Base-by-base conservation (phyloP, 176 grass and related monocot genomes). In the Chrysopogon serrulatus region DNA sequence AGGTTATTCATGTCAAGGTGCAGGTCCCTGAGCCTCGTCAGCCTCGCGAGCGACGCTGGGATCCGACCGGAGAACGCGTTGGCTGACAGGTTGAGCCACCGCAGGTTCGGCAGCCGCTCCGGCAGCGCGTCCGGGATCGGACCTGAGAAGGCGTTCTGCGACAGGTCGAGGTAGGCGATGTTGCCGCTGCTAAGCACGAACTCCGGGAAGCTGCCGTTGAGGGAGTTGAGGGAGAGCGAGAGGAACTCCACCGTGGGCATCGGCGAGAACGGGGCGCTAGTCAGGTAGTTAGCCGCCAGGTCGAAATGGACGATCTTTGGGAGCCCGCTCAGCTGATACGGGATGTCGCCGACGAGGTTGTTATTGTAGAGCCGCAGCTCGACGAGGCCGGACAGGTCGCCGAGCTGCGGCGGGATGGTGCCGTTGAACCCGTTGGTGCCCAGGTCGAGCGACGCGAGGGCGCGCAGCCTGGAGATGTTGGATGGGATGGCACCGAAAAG, bases 361-460 rank as follows among this genome's bases (percentile, higher is more conserved):
- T 93, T 96, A 83, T 91, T 87, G 86, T 89, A 87, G 80, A 96
- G 85, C 8, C 86, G 83, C 1, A 96, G 90, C 2, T 91, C 76
- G 30, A 93, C 27, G 69, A 96, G 79, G 71, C 79, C 71, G 5
- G 83, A 83, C n/a, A 96, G 83, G 73, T 86, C 86, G 39, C 86
- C 88, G 8, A 96, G 61, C 90, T 93, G 75, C 36, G 80, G 90
- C 23, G 88, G 94, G 78, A 97, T 90, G 78, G 36, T 26, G 39
- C 68, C 87, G 3, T 15, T 12, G 28, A 97, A 66, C 24, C 15
- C 36, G 74, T 97, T 97, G 73, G 16, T 82, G 71, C 91, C 82
- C 14, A 94, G 83, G 71, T 97, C 86, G 32, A 97, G 86, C 16
- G 33, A 16, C 23, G 47, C 10, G 14, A 94, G 87, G 0, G 84